Percentiles rank a stretch among this genome's conserved stretches.
Evolutionary conservation across 1,284 basidiomycete genomes (phyloP).

Genomic region (Erythrobasidium hasegawianum): DNA sequence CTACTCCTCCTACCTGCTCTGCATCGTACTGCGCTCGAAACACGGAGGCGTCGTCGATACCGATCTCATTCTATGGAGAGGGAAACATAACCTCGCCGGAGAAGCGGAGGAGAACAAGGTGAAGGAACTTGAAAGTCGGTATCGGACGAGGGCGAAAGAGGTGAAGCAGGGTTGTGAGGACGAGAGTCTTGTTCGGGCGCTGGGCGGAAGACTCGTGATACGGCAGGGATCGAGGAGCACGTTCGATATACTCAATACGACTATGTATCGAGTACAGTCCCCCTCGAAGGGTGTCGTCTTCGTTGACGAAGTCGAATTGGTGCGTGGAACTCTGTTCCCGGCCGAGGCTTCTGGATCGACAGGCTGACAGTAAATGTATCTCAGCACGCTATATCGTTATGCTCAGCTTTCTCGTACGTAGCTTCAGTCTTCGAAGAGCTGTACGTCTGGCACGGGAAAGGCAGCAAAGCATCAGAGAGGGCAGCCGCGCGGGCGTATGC

Average conservation of each 20-base stretch:
- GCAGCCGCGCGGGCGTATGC: constrained; percentile 41
- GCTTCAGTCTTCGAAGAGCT: constrained; percentile 38
- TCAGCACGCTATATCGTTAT: constrained; percentile 40
- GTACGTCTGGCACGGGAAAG: constrained; percentile 45
- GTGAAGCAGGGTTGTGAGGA: constrained; percentile 41
- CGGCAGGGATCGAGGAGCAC: constrained; percentile 40
- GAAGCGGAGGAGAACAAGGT: constrained; percentile 42
- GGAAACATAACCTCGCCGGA: constrained; percentile 11
- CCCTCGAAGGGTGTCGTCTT: constrained; percentile 20
- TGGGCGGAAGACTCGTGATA: constrained; percentile 33
- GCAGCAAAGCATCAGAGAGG: constrained; percentile 38
- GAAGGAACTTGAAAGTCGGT: constrained; percentile 40
- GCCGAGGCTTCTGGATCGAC: not conserved
- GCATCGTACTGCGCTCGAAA: constrained; percentile 27
- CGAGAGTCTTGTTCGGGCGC: constrained; percentile 26
- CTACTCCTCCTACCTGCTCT: constrained; percentile 25
- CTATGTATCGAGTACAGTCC: constrained; percentile 41
- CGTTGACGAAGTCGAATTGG: constrained; percentile 44
- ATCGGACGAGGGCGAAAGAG: constrained; percentile 36
- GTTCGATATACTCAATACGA: constrained; percentile 39
- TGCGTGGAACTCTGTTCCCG: not conserved
- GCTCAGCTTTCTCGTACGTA: constrained; percentile 44
- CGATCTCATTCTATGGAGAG: constrained; percentile 21
- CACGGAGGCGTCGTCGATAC: constrained; percentile 20
- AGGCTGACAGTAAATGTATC: not conserved